Percentiles rank a stretch among this genome's conserved stretches.
Conservation (phyloP, 352 stramenopile species). For the Poterioochromonas sp. region DNA sequence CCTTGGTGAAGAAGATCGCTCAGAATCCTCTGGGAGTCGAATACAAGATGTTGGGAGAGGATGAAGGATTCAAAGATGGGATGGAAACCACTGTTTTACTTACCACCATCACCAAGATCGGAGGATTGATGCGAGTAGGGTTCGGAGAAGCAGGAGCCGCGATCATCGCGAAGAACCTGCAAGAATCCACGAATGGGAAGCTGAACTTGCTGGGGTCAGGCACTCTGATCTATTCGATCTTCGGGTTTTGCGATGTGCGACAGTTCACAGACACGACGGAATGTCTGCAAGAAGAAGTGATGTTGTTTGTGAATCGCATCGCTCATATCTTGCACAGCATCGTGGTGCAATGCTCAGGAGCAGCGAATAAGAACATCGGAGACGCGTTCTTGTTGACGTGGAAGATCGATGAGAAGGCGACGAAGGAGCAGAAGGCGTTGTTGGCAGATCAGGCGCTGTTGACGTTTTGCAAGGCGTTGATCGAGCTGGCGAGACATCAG, state of each 20-base stretch:
- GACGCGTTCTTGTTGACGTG: conserved; percentile 75
- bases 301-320: conserved; percentile 73
- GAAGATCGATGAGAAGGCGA: conserved; percentile 51
- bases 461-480: conserved; percentile 72
- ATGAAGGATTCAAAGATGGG: conserved; percentile 54
- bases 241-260: conserved; percentile 71
- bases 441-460: conserved; percentile 74
- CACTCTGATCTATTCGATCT: conserved; percentile 63
- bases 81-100: conserved; percentile 89
- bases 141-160: conserved; percentile 79
- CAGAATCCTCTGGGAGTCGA: conserved; percentile 64
- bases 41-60: conserved; percentile 47
- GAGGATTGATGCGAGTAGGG: conserved; percentile 76
- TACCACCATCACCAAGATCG: conserved; percentile 84
- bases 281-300: conserved; percentile 73
- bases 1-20: conserved; percentile 57
- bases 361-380: conserved; percentile 75
- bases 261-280: conserved; percentile 75
- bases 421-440: conserved; percentile 50
- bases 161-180: conserved; percentile 93
- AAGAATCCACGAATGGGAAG: conserved; percentile 53
- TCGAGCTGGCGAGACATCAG: conserved; percentile 61
- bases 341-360: conserved; percentile 55
- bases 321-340: conserved; percentile 63
- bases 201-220: conserved; percentile 83